Conservation (phyloP, 768 basidiomycete genomes). For the Leccinum barrowsii region DNA sequence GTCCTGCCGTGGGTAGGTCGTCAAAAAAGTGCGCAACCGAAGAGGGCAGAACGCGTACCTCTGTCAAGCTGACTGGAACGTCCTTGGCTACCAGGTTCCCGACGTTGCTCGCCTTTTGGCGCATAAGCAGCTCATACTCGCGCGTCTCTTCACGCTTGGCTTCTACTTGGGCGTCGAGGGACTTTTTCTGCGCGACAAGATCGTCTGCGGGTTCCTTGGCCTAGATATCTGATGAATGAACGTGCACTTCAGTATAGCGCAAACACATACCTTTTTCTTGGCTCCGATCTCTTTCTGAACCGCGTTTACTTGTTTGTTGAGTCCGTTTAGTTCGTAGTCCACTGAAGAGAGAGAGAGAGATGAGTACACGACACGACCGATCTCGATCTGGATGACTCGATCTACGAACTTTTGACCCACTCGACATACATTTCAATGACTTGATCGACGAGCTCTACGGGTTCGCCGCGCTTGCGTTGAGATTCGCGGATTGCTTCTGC, state of each 20-base stretch:
- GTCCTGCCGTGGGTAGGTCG: conserved; percentile 50
- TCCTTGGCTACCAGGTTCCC: conserved; percentile 91
- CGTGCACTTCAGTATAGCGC: neutral
- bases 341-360: conserved; percentile 41
- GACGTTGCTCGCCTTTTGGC: conserved; percentile 72
- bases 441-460: conserved; percentile 92
- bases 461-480: conserved; percentile 84
- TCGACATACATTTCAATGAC: conserved; percentile 87
- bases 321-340: conserved; percentile 78
- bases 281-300: conserved; percentile 92
- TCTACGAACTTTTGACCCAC: conserved; percentile 86
- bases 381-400: neutral
- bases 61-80: conserved; percentile 82
- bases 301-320: conserved; percentile 81
- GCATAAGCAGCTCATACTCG: conserved; percentile 76
- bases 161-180: conserved; percentile 78
- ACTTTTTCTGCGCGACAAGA: conserved; percentile 77
- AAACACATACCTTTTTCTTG: conserved; percentile 77
- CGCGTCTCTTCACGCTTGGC: conserved; percentile 72
- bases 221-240: conserved; percentile 36
- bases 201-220: conserved; percentile 91
- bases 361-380: neutral
- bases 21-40: neutral
- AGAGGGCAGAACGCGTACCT: conserved; percentile 45
- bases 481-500: conserved; percentile 87